phyloP scores from a whole-genome alignment of 164 flowering plant genomes.

The Amborella trichopoda region DNA sequence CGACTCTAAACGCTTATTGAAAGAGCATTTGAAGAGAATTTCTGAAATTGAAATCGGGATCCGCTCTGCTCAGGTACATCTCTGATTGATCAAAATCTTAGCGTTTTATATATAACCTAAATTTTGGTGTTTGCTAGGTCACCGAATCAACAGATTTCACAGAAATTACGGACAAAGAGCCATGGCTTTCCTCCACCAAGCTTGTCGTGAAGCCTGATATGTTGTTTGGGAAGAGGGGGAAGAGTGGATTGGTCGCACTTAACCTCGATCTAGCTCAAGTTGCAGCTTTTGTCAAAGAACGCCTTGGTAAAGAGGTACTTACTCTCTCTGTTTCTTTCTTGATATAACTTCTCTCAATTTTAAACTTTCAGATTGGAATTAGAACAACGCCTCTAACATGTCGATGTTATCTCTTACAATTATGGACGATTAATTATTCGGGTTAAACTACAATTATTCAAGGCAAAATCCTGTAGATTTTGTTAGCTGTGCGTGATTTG shows the following conservation, averaged over 20 bases:
- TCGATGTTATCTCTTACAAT: too few relatives aligned
- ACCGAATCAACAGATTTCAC: conserved; percentile 66
- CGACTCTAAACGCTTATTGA: conserved; percentile 64
- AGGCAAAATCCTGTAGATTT: too few relatives aligned
- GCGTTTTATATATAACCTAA: background rate
- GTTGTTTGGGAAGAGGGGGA: conserved; percentile 95
- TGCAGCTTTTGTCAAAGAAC: conserved; percentile 64
- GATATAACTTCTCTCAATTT: too few relatives aligned
- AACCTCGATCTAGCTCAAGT: conserved; percentile 85
- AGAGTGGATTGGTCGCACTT: conserved; percentile 87
- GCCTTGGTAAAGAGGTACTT: conserved; percentile 72
- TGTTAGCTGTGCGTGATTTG: too few relatives aligned
- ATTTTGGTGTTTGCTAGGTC: conserved; percentile 38
- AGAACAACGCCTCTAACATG: too few relatives aligned
- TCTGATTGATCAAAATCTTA: background rate
- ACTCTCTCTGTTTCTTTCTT: background rate
- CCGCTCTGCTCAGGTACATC: conserved; percentile 48
- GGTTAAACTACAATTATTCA: too few relatives aligned
- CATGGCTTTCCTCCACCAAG: conserved; percentile 79
- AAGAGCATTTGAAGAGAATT: conserved; percentile 53
- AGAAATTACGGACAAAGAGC: conserved; percentile 51
- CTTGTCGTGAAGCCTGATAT: conserved; percentile 95
- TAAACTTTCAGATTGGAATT: too few relatives aligned
- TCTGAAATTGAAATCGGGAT: conserved; percentile 38
- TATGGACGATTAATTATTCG: too few relatives aligned